phyloP scores from a whole-genome alignment of 306 rosid genomes.

The Vigna unguiculata region DNA sequence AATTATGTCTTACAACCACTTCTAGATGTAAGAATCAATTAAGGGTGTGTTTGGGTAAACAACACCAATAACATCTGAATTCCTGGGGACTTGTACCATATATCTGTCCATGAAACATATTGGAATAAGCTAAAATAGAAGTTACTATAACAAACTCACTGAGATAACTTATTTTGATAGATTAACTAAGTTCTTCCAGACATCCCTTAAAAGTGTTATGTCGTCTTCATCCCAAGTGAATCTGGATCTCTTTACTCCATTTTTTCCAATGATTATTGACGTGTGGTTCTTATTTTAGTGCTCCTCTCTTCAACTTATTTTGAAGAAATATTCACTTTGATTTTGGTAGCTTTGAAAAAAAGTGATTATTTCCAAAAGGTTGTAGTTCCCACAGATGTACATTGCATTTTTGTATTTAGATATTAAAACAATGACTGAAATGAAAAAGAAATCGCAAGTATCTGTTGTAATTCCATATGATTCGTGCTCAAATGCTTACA shows the following conservation, averaged over 20 bases:
- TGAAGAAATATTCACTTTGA: not conserved
- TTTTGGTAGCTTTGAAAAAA: not conserved
- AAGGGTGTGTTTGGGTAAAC: not conserved
- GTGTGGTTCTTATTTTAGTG: not conserved
- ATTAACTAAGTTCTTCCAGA: not conserved
- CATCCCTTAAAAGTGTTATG: not conserved
- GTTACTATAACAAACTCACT: not conserved
- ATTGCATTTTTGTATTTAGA: not conserved
- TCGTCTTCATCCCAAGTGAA: conserved; percentile 18
- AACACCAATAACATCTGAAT: not conserved
- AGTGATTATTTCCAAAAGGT: not conserved
- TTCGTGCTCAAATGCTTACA: conserved; percentile 12
- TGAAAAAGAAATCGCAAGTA: not conserved
- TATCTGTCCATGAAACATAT: not conserved
- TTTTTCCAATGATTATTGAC: not conserved
- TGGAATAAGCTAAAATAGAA: not conserved
- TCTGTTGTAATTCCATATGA: conserved; percentile 22
- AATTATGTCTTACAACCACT: conserved; percentile 17
- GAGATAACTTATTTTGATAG: not conserved
- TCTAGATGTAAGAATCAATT: conserved; percentile 26
- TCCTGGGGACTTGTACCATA: not conserved
- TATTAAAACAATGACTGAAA: conserved; percentile 14
- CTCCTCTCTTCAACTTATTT: not conserved
- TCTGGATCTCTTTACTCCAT: conserved; percentile 3
- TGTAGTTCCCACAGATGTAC: not conserved